Evolutionary conservation across 1,139 yeast species (phyloP), one percentile per base, ranked within the genome.

Genomic region (Taiozyma sp.): DNA sequence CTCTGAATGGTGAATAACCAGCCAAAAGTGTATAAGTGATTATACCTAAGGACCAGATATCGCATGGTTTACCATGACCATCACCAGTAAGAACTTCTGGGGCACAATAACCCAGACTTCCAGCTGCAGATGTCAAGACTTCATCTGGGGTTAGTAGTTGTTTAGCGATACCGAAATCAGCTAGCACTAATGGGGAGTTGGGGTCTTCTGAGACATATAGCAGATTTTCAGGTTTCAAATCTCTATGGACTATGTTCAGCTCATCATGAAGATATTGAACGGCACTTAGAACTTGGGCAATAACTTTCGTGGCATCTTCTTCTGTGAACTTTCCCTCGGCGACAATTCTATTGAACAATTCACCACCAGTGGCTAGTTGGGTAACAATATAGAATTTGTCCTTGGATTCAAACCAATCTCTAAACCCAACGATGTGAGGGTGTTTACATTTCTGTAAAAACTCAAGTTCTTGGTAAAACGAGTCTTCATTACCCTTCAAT

Each of bases 141-240:
- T 88, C 91, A 59, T 81, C 77, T 8, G 67, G 67, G 19, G 74
- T 67, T 52, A 76, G 75, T 58, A 90, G 70, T 54, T 80, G 75
- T 66, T 87, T 88, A 41, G 97, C 97, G 60, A 90, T 89, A 44
- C 97, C 97, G 68, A 90, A 90, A 70, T 90, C 97, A 0, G 96
- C 96, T 57, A 90, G 73, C 3, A 90, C 96, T 39, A 90, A 74
- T 47, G 78, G 80, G 7, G 96, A 84, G 53, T 85, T 75, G 21
- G 69, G 71, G 13, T 72, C 77, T 11, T 60, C 55, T 11, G 79
- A 74, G 47, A 83, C 72, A 65, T 87, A 89, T 47, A 90, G 74
- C 47, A 90, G 75, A 68, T 90, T 90, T 64, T 90, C 97, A 1
- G 97, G 97, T 70, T 90, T 90, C 58, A 90, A 74, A 66, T 90